Percentiles rank a stretch among this genome's conserved stretches.
Evolutionary conservation across 139 green algal genomes (phyloP).

Genomic region (Volvox africanus): DNA sequence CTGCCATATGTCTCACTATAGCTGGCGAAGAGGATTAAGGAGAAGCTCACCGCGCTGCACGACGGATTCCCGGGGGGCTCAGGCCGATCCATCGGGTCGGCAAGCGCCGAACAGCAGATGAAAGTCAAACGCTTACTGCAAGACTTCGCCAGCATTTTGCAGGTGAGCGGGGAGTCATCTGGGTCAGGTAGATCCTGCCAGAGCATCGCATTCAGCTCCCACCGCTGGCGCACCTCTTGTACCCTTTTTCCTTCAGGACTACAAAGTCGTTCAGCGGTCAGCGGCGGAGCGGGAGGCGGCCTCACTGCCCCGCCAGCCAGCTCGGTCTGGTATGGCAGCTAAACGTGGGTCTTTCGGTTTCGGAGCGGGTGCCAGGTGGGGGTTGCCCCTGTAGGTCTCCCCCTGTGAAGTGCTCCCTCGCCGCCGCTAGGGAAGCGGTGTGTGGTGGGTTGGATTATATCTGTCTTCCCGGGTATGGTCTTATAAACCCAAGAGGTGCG

Average conservation of each 20-base stretch:
- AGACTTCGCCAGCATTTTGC: constrained; percentile 68
- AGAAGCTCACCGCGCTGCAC: constrained; percentile 48
- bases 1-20: not conserved
- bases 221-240: not conserved
- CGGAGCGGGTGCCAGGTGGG: no score
- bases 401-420: no score
- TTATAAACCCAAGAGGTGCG: no score
- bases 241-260: constrained; percentile 58
- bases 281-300: constrained; percentile 76
- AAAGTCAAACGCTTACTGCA: constrained; percentile 64
- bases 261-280: constrained; percentile 71
- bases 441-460: no score
- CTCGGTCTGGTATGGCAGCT: not conserved
- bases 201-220: no score
- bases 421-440: no score
- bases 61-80: not conserved
- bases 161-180: constrained; percentile 19
- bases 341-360: no score
- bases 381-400: no score
- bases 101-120: constrained; percentile 11
- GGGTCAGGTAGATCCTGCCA: no score
- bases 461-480: no score
- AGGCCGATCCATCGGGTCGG: not conserved
- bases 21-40: constrained; percentile 65
- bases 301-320: constrained; percentile 63